phyloP scores from a whole-genome alignment of 1,284 basidiomycete genomes.

The Moesziomyces sp. region DNA sequence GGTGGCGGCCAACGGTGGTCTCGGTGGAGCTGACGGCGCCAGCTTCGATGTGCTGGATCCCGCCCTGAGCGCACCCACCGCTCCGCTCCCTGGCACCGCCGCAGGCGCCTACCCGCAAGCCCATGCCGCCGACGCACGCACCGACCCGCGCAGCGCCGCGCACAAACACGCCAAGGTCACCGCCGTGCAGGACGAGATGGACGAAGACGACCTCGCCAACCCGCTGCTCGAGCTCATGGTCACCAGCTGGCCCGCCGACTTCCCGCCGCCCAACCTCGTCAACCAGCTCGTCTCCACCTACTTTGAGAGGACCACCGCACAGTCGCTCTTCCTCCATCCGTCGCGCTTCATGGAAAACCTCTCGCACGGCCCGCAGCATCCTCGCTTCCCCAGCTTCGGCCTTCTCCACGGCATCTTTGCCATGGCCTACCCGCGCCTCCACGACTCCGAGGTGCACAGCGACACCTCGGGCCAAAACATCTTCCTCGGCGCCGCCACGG shows the following conservation, averaged over 20 bases:
- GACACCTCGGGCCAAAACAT: constrained; percentile 15
- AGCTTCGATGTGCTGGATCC: constrained; percentile 45
- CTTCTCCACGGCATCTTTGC: constrained; percentile 58
- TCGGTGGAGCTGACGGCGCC: constrained; percentile 11
- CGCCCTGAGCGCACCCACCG: constrained; percentile 28
- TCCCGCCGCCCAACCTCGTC: constrained; percentile 53
- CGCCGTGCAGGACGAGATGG: constrained; percentile 40
- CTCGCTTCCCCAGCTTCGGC: constrained; percentile 48
- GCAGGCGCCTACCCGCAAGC: constrained; percentile 16
- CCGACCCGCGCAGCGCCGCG: constrained; percentile 16
- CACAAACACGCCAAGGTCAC: constrained; percentile 48
- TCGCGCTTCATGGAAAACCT: constrained; percentile 49
- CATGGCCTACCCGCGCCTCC: constrained; percentile 37
- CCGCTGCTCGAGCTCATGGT: constrained; percentile 53
- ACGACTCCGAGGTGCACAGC: constrained; percentile 14
- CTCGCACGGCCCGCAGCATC: constrained; percentile 44
- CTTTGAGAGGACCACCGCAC: constrained; percentile 37
- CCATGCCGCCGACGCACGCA: constrained; percentile 26
- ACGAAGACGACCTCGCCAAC: constrained; percentile 29
- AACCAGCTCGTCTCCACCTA: constrained; percentile 48
- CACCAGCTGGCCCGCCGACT: constrained; percentile 56
- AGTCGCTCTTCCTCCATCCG: constrained; percentile 50
- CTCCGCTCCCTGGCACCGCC: constrained; percentile 1
- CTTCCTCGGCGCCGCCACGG: constrained; percentile 28
- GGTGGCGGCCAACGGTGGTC: constrained; percentile 27